phyloP scores from a whole-genome alignment of 345 rosid genomes.

The Pseudoturritis turrita region DNA sequence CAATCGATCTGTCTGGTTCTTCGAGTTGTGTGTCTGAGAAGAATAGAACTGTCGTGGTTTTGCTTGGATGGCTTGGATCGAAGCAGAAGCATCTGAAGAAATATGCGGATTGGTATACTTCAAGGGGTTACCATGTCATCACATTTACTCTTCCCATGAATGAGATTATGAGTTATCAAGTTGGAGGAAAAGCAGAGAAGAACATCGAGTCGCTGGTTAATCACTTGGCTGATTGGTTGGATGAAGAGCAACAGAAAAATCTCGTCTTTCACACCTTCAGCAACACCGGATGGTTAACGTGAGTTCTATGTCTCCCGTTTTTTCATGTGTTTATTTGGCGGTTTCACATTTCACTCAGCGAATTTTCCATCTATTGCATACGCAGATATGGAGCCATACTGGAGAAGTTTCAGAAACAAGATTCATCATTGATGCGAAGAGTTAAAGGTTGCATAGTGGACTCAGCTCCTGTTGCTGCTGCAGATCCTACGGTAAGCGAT shows the following conservation, averaged over 20 bases:
- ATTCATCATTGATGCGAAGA: constrained; percentile 55
- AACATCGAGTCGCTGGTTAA: constrained; percentile 70
- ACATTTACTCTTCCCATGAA: constrained; percentile 91
- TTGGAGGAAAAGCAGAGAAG: constrained; percentile 91
- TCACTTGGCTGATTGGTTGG: constrained; percentile 91
- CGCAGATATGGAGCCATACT: constrained; percentile 87
- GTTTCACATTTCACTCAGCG: not conserved
- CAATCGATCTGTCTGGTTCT: constrained; percentile 51
- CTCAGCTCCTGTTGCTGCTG: constrained; percentile 96
- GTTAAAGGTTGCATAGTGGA: constrained; percentile 93
- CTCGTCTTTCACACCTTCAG: constrained; percentile 96
- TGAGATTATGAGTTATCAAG: constrained; percentile 78
- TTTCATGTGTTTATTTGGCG: not conserved
- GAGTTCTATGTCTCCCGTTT: constrained; percentile 27
- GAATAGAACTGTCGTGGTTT: constrained; percentile 83
- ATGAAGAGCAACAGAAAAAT: constrained; percentile 76
- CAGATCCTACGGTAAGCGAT: constrained; percentile 82
- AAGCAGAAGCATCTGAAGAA: constrained; percentile 90
- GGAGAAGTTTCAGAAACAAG: constrained; percentile 81
- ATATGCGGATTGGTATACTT: constrained; percentile 96
- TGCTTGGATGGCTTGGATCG: constrained; percentile 98
- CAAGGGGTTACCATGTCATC: constrained; percentile 86
- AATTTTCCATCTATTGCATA: not conserved
- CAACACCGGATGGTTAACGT: constrained; percentile 99
- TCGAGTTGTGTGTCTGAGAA: constrained; percentile 53